Conservation (phyloP, 176 grass and related monocot genomes). For the Hordeum vulgare region MorexV3_pseudomolecules_assembly NC_058518.1:254364401-254364900, state of each 20-base stretch:
- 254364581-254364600: constrained; percentile 61
- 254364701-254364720: constrained; percentile 10
- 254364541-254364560: constrained; percentile 5
- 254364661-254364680: not conserved
- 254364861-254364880: not conserved
- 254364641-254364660: not conserved
- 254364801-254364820: not conserved
- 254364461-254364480: not conserved
- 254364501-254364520: not conserved
- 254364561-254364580: constrained; percentile 29
- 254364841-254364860: not conserved
- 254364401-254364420: not conserved
- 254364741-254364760: constrained; percentile 34
- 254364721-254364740: constrained; percentile 38
- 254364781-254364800: not conserved
- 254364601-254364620: constrained; percentile 60
- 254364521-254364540: not conserved
- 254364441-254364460: not conserved
- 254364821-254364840: not conserved
- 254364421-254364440: not conserved
- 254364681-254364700: not conserved
- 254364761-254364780: constrained; percentile 9
- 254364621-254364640: constrained; percentile 33
- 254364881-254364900: not conserved
- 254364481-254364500: not conserved